Evolutionary conservation across 2,329 filamentous ascomycete genomes (phyloP).

Genomic region (Aspergillus pseudonomiae): DNA sequence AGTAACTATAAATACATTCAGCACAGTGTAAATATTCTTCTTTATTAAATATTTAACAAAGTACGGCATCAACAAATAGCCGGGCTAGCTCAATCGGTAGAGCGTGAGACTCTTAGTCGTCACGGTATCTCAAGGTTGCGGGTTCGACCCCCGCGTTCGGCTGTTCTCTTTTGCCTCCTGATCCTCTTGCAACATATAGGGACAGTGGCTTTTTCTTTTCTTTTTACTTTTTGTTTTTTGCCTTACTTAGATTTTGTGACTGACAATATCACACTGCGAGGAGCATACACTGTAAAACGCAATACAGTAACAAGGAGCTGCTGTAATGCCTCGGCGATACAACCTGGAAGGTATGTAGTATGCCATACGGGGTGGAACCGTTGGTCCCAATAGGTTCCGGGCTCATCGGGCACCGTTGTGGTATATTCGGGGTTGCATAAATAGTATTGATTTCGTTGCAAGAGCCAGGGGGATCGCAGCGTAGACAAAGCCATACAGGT

Average conservation of each 20-base stretch:
- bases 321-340: background rate
- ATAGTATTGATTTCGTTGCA: background rate
- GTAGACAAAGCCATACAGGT: background rate
- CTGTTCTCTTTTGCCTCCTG: constrained; percentile 23
- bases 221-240: too few relatives aligned
- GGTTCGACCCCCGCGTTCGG: constrained; percentile 49
- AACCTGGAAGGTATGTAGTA: background rate
- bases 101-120: constrained; percentile 53
- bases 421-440: background rate
- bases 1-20: too few relatives aligned
- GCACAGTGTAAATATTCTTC: background rate
- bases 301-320: background rate
- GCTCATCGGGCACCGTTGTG: background rate
- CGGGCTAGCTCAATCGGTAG: constrained; percentile 57
- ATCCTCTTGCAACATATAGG: background rate
- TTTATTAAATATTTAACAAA: background rate
- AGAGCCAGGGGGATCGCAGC: background rate
- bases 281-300: background rate
- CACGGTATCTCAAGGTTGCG: constrained; percentile 39
- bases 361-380: background rate
- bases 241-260: background rate
- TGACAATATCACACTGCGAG: background rate
- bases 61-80: constrained; percentile 22
- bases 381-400: background rate
- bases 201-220: too few relatives aligned